Evolutionary conservation across 2,329 filamentous ascomycete species (phyloP).

Genomic region (Neurospora sp.): DNA sequence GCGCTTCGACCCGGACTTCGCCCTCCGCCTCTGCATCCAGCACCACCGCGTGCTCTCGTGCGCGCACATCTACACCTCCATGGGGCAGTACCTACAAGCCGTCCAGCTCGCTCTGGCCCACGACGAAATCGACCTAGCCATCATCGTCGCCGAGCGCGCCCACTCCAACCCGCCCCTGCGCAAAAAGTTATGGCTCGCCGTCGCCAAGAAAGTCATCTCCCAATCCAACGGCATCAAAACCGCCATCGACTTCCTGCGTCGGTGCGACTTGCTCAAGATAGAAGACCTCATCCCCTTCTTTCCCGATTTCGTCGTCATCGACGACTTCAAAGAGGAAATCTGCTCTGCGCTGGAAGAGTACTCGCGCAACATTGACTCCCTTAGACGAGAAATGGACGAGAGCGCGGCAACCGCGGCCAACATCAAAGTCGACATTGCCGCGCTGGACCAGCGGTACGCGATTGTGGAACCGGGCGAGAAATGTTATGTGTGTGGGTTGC

Average conservation of each 20-base stretch:
- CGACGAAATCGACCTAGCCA: conserved; percentile 79
- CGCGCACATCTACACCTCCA: conserved; percentile 93
- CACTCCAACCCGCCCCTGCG: conserved; percentile 69
- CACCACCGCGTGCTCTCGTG: conserved; percentile 87
- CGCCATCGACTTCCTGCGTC: conserved; percentile 86
- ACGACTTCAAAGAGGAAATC: conserved; percentile 98
- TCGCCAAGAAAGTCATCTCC: conserved; percentile 87
- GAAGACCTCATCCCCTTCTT: conserved; percentile 98
- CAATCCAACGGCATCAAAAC: conserved; percentile 80
- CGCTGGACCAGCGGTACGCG: conserved; percentile 79
- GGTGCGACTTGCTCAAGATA: conserved; percentile 84
- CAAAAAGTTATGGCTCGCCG: conserved; percentile 91
- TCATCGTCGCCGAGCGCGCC: conserved; percentile 77
- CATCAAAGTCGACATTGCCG: conserved; percentile 81
- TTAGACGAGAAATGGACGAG: conserved; percentile 95
- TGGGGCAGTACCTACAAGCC: conserved; percentile 88
- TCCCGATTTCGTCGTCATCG: conserved; percentile 95
- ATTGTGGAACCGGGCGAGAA: conserved; percentile 95
- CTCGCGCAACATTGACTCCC: conserved; percentile 73
- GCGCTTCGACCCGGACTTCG: conserved; percentile 90
- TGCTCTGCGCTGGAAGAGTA: conserved; percentile 91
- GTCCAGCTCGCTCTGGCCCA: conserved; percentile 89
- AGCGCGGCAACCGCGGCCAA: conserved; percentile 78
- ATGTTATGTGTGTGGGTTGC: conserved; percentile 80
- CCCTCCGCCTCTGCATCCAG: conserved; percentile 88